Conservation (phyloP, 2,329 filamentous ascomycete species). For the Hortaea werneckii region DNA sequence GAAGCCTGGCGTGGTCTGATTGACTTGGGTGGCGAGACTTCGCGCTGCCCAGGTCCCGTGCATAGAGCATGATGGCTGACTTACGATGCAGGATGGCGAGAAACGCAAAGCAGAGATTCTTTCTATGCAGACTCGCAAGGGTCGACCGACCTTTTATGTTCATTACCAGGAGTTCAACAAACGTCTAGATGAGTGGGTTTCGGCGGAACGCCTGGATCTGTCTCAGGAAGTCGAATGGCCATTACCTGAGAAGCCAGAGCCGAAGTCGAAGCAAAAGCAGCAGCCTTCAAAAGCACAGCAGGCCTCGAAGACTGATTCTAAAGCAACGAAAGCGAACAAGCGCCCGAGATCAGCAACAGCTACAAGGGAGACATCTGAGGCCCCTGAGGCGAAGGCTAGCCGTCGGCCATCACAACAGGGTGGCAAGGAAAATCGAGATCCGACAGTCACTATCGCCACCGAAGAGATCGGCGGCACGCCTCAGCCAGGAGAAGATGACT, state of each 20-base stretch:
- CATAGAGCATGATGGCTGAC: neutral
- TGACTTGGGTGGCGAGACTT: neutral
- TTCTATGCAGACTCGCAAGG: slow-evolving; percentile 85
- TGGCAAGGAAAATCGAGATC: slow-evolving; percentile 51
- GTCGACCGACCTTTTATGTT: slow-evolving; percentile 82
- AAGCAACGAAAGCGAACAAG: slow-evolving; percentile 37
- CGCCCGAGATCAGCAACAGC: slow-evolving; percentile 34
- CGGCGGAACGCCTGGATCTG: slow-evolving; percentile 72
- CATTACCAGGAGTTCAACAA: slow-evolving; percentile 99
- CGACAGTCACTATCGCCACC: slow-evolving; percentile 32
- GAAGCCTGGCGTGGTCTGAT: neutral
- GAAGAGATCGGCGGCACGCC: slow-evolving; percentile 39
- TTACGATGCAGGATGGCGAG: slow-evolving; percentile 54
- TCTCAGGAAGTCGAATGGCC: slow-evolving; percentile 93
- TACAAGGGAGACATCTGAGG: slow-evolving; percentile 31
- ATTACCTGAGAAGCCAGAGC: slow-evolving; percentile 78
- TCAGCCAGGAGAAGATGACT: slow-evolving; percentile 39
- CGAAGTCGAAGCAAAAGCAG: slow-evolving; percentile 65
- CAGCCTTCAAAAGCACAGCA: slow-evolving; percentile 28
- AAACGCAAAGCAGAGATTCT: slow-evolving; percentile 89
- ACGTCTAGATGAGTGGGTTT: slow-evolving; percentile 77
- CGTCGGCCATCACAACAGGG: slow-evolving; percentile 43
- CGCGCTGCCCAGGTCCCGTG: too few relatives aligned
- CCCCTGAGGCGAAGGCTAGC: slow-evolving; percentile 38
- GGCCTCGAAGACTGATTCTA: slow-evolving; percentile 23